Conservation (phyloP, 2,329 filamentous ascomycete species). For the Botrytis hyacinthi region DNA sequence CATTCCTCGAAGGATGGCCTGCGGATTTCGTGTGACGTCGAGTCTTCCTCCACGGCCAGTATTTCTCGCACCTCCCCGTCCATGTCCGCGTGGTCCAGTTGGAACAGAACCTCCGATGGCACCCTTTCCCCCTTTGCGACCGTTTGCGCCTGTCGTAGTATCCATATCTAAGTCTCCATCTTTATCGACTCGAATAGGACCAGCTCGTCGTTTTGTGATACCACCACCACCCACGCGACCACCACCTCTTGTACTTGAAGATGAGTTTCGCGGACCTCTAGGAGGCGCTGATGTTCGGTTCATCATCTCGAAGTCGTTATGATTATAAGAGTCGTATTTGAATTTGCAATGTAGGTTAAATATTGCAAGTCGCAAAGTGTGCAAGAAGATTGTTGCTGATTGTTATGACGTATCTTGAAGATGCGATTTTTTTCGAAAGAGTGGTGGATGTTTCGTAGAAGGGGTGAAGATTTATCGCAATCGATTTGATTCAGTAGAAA, state of each 20-base stretch:
- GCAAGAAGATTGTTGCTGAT: not conserved
- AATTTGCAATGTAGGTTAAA: not conserved
- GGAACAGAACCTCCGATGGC: conserved; percentile 25
- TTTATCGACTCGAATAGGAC: conserved; percentile 48
- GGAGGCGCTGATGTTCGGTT: conserved; percentile 30
- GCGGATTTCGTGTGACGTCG: conserved; percentile 30
- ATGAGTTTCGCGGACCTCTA: conserved; percentile 33
- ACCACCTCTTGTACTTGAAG: conserved; percentile 34
- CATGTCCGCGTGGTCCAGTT: conserved; percentile 24
- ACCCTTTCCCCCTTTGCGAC: conserved; percentile 33
- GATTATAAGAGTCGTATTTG: not conserved
- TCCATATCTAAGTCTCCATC: conserved; percentile 64
- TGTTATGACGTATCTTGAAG: conserved; percentile 8
- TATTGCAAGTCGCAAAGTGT: conserved; percentile 11
- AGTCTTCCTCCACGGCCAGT: conserved; percentile 37
- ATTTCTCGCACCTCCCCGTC: conserved; percentile 39
- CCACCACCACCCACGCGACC: conserved; percentile 43
- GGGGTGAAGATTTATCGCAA: not conserved
- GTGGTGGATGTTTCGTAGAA: not conserved
- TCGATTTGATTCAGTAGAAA: not conserved
- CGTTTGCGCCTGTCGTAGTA: conserved; percentile 36
- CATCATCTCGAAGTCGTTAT: conserved; percentile 20
- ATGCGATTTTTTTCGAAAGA: conserved; percentile 4
- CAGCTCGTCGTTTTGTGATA: conserved; percentile 48
- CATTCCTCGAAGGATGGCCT: conserved; percentile 42